These are phyloP conservation scores for Cystofilobasidium macerans DNA, from an alignment of 768 basidiomycete species.

Conservation along the genomic window DNA sequence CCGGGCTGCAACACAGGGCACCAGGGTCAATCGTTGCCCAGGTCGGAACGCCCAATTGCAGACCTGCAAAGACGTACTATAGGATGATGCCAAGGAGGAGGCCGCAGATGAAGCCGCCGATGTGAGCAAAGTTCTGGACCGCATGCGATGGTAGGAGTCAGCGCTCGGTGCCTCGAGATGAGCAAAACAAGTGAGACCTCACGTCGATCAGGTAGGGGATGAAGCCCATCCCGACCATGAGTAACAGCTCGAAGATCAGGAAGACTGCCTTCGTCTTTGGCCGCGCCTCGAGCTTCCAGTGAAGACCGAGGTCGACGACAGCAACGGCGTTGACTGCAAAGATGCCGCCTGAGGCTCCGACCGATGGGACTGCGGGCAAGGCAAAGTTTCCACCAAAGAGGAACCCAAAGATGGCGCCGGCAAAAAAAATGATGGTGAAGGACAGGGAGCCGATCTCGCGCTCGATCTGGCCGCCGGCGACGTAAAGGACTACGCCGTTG, in stretches of 20 bases:
- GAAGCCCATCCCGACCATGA: constrained; percentile 41
- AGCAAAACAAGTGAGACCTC: background rate
- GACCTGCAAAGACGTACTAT: constrained; percentile 41
- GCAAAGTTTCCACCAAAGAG: constrained; percentile 88
- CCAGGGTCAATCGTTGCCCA: no score
- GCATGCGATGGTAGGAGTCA: background rate
- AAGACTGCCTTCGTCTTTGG: constrained; percentile 73
- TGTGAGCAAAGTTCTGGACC: constrained; percentile 65
- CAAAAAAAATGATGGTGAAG: constrained; percentile 74
- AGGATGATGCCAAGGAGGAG: constrained; percentile 70
- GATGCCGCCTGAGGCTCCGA: constrained; percentile 87
- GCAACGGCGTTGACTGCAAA: constrained; percentile 45
- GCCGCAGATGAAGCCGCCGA: constrained; percentile 49
- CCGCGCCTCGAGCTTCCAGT: constrained; percentile 79
- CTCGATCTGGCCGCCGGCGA: constrained; percentile 44
- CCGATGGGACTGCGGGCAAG: constrained; percentile 71
- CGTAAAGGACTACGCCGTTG: constrained; percentile 80
- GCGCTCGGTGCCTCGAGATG: background rate
- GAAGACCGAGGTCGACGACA: constrained; percentile 76
- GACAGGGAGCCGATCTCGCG: constrained; percentile 46
- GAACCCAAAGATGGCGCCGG: constrained; percentile 79
- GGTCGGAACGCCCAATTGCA: background rate
- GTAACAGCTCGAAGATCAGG: constrained; percentile 72
- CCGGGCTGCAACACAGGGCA: constrained; percentile 43
- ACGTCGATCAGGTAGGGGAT: constrained; percentile 54